A percentile compares a stretch with the other conserved stretches of the same genome.
These are phyloP conservation scores for Maudiozyma barnettii DNA, from an alignment of 805 yeast genomes.

Conservation along the genomic window DNA sequence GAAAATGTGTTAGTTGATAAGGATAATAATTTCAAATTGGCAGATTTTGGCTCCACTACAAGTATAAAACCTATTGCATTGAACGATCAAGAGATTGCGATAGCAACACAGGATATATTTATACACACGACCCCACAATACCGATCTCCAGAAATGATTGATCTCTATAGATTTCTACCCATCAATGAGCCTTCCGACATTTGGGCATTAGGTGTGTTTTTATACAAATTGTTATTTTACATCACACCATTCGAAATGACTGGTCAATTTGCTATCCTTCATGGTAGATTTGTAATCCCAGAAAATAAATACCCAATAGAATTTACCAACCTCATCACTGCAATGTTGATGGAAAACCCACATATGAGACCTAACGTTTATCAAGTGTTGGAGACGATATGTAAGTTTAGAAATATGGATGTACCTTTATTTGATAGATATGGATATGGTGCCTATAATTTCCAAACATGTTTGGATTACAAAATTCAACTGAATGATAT, in stretches of 20 bases:
- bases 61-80: slow-evolving; percentile 40
- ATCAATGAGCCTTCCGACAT: slow-evolving; percentile 89
- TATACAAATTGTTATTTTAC: slow-evolving; percentile 84
- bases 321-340: slow-evolving; percentile 63
- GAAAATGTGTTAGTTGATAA: slow-evolving; percentile 83
- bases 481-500: slow-evolving; percentile 30
- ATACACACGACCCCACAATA: slow-evolving; percentile 94
- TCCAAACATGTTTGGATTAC: slow-evolving; percentile 44
- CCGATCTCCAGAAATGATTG: slow-evolving; percentile 93
- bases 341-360: slow-evolving; percentile 79
- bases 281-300: slow-evolving; percentile 74
- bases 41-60: slow-evolving; percentile 90
- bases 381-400: slow-evolving; percentile 60
- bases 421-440: slow-evolving; percentile 39
- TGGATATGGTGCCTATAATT: slow-evolving; percentile 45
- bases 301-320: slow-evolving; percentile 63
- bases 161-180: slow-evolving; percentile 69
- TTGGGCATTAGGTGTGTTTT: slow-evolving; percentile 92
- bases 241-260: slow-evolving; percentile 87
- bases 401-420: slow-evolving; percentile 48
- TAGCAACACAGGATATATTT: slow-evolving; percentile 74
- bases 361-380: slow-evolving; percentile 74
- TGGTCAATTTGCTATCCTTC: slow-evolving; percentile 78
- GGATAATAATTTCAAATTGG: slow-evolving; percentile 61
- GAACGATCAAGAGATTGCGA: slow-evolving; percentile 68